Evolutionary conservation across 805 yeast species (phyloP), one percentile per base, ranked within the genome.

Genomic region (Metschnikowia dekortorum): DNA sequence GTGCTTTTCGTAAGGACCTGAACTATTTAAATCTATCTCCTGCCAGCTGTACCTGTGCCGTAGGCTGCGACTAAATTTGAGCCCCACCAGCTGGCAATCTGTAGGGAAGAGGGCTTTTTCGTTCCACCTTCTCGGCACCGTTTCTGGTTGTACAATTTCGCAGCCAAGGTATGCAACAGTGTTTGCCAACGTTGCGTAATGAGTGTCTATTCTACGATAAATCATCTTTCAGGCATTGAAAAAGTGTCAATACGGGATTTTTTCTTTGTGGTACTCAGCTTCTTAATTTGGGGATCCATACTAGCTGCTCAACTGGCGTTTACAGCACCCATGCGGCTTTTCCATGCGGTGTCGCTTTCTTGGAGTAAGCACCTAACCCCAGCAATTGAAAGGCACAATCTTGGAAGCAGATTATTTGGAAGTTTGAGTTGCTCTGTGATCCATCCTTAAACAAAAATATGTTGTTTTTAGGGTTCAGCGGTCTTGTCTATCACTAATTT

Each of bases 221-320:
- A 41, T 75, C 65, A 47, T 75, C 78, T 1, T 78, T 73, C 14
- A 75, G 60, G 48, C 76, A 73, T 0, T 79, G 79, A 22, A 65
- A 62, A 0, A 78, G 79, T 53, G 4, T 63, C 60, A 33, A 74
- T 73, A 3, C 70, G 70, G 35, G 57, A n/a, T n/a, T n/a, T n/a
- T n/a, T n/a, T n/a, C 44, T 67, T 48, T 48, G 74, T 55, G 53
- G 71, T 70, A 6, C 57, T 61, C 14, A 73, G 53, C 1, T 59
- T 46, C 2, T 59, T 46, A 16, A 72, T 53, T 48, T 69, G 61
- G 1, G 74, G 66, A 28, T 53, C 53, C 16, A 67, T 64, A 6
- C 80, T 79, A 0, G 79, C 74, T 2, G 79, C 79, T 56, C 65
- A 74, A 38, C 65, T 63, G 14, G 74, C 64, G 46, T 71, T 74